Conservation (phyloP, 2,329 filamentous ascomycete genomes). For the Phaeosphaeriaceae sp. region DNA sequence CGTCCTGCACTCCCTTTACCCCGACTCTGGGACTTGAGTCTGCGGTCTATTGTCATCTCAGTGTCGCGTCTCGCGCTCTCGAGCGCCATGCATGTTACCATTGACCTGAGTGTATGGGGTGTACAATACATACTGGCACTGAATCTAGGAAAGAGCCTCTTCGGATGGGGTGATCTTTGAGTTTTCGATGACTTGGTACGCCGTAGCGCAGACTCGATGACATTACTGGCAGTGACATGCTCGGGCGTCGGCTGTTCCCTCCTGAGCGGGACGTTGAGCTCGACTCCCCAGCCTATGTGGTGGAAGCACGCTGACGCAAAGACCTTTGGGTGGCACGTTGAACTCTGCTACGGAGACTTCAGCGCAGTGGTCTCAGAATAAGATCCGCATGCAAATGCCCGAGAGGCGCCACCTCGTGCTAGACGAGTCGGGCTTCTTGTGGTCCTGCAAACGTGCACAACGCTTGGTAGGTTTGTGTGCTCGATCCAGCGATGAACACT, state of each 20-base stretch:
- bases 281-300: neutral
- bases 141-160: constrained; percentile 34
- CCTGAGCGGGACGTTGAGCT: constrained; percentile 1
- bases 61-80: constrained; percentile 43
- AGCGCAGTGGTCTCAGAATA: constrained; percentile 9
- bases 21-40: constrained; percentile 15
- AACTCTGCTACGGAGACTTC: constrained; percentile 13
- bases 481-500: neutral
- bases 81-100: constrained; percentile 37
- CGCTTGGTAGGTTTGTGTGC: too few relatives aligned
- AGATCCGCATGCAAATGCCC: constrained; percentile 5
- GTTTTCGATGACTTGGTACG: neutral
- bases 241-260: neutral
- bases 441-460: neutral
- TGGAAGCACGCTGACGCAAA: constrained; percentile 13
- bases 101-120: constrained; percentile 46
- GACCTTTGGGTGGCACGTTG: constrained; percentile 12
- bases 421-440: neutral
- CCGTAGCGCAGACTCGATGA: neutral
- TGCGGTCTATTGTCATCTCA: constrained; percentile 28
- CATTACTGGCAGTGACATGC: constrained; percentile 7
- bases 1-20: constrained; percentile 16
- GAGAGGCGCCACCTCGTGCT: constrained; percentile 5
- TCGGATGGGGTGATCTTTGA: constrained; percentile 47
- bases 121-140: constrained; percentile 37